A percentile compares a stretch with the other conserved stretches of the same genome.
Evolutionary conservation across 2,329 filamentous ascomycete species (phyloP).

Genomic region (Verticillium tricorpus): DNA sequence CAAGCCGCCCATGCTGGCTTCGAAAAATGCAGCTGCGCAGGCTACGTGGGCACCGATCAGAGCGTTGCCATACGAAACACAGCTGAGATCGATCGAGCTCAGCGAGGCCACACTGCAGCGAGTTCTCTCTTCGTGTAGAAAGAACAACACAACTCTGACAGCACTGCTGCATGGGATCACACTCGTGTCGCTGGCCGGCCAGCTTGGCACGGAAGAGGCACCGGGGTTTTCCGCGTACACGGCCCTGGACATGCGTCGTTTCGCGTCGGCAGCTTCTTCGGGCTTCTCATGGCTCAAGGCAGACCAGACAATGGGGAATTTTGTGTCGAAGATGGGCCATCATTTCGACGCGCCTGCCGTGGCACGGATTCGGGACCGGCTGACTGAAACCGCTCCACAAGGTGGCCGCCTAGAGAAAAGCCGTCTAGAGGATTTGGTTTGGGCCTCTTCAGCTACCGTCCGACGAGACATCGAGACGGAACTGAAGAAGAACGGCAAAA

Average conservation of each 20-base stretch:
- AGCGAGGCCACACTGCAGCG: slow-evolving; percentile 10
- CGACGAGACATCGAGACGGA: slow-evolving; percentile 9
- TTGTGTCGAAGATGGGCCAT: slow-evolving; percentile 11
- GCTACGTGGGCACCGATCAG: slow-evolving; percentile 20
- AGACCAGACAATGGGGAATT: slow-evolving; percentile 12
- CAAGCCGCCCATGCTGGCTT: slow-evolving; percentile 9
- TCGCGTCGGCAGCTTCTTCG: slow-evolving; percentile 6
- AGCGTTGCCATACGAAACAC: slow-evolving; percentile 13
- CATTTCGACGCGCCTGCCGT: background rate
- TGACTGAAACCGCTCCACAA: background rate
- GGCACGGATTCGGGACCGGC: background rate
- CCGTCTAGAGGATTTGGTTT: slow-evolving; percentile 13
- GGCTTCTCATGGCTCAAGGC: background rate
- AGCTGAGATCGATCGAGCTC: slow-evolving; percentile 15
- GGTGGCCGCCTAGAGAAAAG: background rate
- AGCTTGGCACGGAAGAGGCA: slow-evolving; percentile 5
- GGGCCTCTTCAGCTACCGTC: slow-evolving; percentile 13
- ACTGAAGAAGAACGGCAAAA: slow-evolving; percentile 15
- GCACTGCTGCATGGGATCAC: slow-evolving; percentile 20
- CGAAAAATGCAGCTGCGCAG: slow-evolving; percentile 5
- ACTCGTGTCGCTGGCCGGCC: slow-evolving; percentile 16
- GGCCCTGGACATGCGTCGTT: slow-evolving; percentile 18
- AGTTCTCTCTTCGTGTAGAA: slow-evolving; percentile 18
- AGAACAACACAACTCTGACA: slow-evolving; percentile 22
- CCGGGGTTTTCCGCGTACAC: slow-evolving; percentile 7